Conservation (phyloP, 371 early-diverging fungal species). For the Rhizopus delemar region DNA sequence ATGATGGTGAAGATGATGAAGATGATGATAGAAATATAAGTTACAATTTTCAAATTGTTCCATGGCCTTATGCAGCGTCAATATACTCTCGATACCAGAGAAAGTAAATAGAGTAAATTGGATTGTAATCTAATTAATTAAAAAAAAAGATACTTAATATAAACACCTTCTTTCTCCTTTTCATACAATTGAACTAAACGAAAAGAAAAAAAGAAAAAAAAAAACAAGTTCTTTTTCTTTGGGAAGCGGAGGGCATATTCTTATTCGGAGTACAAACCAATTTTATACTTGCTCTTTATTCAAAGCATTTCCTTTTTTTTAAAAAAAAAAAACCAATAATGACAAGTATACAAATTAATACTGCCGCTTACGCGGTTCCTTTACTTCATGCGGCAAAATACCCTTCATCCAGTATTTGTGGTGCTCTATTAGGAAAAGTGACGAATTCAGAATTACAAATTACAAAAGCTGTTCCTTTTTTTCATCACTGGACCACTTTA, state of each 20-base stretch:
- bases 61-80: background rate
- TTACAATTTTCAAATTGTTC: slow-evolving; percentile 7
- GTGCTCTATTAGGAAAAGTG: slow-evolving; percentile 60
- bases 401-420: slow-evolving; percentile 69
- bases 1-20: slow-evolving; percentile 20
- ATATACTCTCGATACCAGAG: no score
- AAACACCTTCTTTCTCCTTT: no score
- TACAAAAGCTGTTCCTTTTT: slow-evolving; percentile 72
- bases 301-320: background rate
- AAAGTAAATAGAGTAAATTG: no score
- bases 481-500: slow-evolving; percentile 77
- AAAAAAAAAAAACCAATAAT: background rate
- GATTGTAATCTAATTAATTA: no score
- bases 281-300: background rate
- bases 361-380: slow-evolving; percentile 70
- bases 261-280: background rate
- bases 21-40: slow-evolving; percentile 15
- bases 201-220: no score
- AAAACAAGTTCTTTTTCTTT: no score
- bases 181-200: no score
- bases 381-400: slow-evolving; percentile 83
- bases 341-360: slow-evolving; percentile 3
- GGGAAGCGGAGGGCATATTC: slow-evolving; percentile 2
- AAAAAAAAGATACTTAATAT: no score
- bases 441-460: slow-evolving; percentile 40